phyloP scores from a whole-genome alignment of 495 filamentous ascomycete species.

The Penicillium macrosclerotiorum region DNA sequence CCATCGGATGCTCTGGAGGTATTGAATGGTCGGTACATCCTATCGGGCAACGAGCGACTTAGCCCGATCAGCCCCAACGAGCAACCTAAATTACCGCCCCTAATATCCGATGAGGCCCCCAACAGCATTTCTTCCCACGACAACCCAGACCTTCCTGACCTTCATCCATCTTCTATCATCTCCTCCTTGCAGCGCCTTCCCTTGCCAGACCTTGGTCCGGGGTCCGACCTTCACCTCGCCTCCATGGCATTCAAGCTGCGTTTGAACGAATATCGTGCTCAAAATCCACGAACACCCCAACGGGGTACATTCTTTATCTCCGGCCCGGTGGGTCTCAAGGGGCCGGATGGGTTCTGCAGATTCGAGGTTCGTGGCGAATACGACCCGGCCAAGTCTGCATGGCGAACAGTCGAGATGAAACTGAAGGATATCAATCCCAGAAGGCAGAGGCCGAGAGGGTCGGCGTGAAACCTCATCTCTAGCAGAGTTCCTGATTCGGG shows the following conservation, averaged over 20 bases:
- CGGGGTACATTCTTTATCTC: conserved; percentile 62
- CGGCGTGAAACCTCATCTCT: too few species aligned
- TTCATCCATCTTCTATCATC: conserved; percentile 34
- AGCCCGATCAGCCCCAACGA: conserved; percentile 21
- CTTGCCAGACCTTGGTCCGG: conserved; percentile 34
- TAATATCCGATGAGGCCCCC: conserved; percentile 10
- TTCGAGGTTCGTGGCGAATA: conserved; percentile 60
- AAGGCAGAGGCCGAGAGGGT: conserved; percentile 26
- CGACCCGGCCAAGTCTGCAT: conserved; percentile 50
- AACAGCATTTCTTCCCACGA: conserved; percentile 13
- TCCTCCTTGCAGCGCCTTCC: conserved; percentile 37
- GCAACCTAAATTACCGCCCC: conserved; percentile 24
- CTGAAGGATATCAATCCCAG: conserved; percentile 33
- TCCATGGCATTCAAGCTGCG: conserved; percentile 54
- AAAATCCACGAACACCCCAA: conserved; percentile 41
- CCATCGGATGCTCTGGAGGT: conserved; percentile 13
- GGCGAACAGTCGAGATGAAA: conserved; percentile 33
- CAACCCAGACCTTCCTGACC: conserved; percentile 19
- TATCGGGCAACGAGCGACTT: conserved; percentile 17
- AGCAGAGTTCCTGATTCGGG: too few species aligned
- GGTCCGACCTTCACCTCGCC: conserved; percentile 40
- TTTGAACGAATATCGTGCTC: conserved; percentile 37
- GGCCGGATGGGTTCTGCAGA: conserved; percentile 53
- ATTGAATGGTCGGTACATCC: conserved; percentile 6
- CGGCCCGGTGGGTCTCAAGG: conserved; percentile 65